Evolutionary conservation across 257 asterid genomes (phyloP), one percentile per base, ranked within the genome.

Genomic region (Oldenlandia corymbosa): DNA sequence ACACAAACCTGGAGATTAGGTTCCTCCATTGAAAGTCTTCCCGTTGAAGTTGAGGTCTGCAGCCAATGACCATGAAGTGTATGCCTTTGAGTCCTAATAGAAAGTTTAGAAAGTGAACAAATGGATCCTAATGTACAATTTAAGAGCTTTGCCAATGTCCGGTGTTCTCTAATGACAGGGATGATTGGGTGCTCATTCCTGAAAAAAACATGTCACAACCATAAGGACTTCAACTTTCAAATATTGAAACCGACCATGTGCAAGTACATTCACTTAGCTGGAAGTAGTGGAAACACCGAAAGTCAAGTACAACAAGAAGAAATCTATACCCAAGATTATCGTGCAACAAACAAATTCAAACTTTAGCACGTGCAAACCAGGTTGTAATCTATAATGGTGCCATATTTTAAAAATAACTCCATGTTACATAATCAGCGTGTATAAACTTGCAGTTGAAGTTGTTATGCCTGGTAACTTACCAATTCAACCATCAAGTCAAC

Each of bases 11-110:
- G 99, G 73, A 92, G 99, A 67, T 92, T 92, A 51, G 99, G 99
- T 73, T 92, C 97, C 81, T 89, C 97, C 95, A 89, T 89, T 42
- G 99, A 89, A 69, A 92, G 95, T 52, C 97, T 79, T 32, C 97
- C 99, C 21, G 99, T 92, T 36, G 97, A 93, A 31, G 99, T 92
- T 55, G 97, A 87, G 27, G 97, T 92, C 82, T 92, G 99, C 75
- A 89, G 93, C 99, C 99, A 89, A 84, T 76, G 97, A 61, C 99
- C 99, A 73, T 87, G 99, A 69, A 92, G 73, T 43, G 95, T 89
- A 76, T 92, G 85, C 84, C 77, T 87, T 57, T 85, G 95, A 45
- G 90, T 69, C 82, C 93, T 85, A 73, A 78, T 73, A 64, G 94
- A 89, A 73, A 85, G 96, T 79, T 82, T 87, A 60, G 99, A 82